These are phyloP conservation scores for Beauveria medogensis DNA, from an alignment of 2,329 filamentous ascomycete species.

Conservation along the genomic window DNA sequence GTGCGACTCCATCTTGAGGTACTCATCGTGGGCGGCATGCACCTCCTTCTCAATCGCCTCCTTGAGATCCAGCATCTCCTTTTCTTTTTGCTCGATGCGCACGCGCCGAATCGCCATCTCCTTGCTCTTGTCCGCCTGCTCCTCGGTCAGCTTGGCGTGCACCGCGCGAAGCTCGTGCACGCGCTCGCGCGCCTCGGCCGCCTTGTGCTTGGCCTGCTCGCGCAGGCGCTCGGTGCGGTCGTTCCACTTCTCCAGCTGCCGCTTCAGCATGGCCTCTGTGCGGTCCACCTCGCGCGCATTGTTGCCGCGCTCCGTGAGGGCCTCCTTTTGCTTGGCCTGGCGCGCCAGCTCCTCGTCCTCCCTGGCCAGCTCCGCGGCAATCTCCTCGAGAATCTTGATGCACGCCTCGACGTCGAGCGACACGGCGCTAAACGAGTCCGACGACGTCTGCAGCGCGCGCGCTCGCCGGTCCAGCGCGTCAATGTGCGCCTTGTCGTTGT, in stretches of 20 bases:
- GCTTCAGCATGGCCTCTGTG: constrained; percentile 72
- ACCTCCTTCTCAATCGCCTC: constrained; percentile 96
- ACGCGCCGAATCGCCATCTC: constrained; percentile 89
- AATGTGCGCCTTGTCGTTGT: constrained; percentile 73
- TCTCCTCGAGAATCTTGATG: constrained; percentile 82
- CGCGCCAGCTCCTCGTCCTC: constrained; percentile 84
- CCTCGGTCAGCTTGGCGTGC: constrained; percentile 74
- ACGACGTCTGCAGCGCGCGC: constrained; percentile 84
- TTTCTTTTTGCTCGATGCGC: constrained; percentile 96
- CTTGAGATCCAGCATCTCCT: constrained; percentile 98
- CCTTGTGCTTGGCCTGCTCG: constrained; percentile 72
- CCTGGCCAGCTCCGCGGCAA: constrained; percentile 73
- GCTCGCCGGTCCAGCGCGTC: constrained; percentile 79
- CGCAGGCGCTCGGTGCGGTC: constrained; percentile 80
- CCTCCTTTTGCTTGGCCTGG: constrained; percentile 75
- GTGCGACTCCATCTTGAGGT: constrained; percentile 94
- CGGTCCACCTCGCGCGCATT: constrained; percentile 88
- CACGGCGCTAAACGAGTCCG: constrained; percentile 81
- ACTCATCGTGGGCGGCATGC: constrained; percentile 83
- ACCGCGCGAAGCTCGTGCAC: constrained; percentile 83
- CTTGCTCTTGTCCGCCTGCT: constrained; percentile 76
- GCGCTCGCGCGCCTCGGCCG: constrained; percentile 69
- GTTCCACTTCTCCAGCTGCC: constrained; percentile 77
- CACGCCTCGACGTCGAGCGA: constrained; percentile 78
- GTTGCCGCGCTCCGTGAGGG: constrained; percentile 77